Conservation (phyloP, 2,329 filamentous ascomycete genomes). For the Alternaria brassicicola region DNA sequence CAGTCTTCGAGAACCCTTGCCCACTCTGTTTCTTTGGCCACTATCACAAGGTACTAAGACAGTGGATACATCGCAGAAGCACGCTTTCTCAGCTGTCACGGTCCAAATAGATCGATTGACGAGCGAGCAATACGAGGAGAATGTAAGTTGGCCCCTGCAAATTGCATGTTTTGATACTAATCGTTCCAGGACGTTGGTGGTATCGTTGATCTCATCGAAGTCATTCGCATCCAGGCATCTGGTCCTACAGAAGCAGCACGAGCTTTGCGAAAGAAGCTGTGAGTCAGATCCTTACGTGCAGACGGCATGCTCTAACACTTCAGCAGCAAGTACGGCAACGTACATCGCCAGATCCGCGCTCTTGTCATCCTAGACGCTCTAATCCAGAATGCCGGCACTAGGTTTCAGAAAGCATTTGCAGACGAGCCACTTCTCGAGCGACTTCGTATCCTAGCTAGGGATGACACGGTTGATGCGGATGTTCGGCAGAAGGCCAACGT, state of each 20-base stretch:
- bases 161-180: not conserved
- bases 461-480: conserved; percentile 79
- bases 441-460: conserved; percentile 83
- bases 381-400: conserved; percentile 89
- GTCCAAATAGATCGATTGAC: conserved; percentile 91
- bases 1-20: conserved; percentile 38
- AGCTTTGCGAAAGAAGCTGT: conserved; percentile 94
- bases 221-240: conserved; percentile 84
- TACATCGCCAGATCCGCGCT: conserved; percentile 89
- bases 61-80: conserved; percentile 50
- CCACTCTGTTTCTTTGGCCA: conserved; percentile 35
- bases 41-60: conserved; percentile 34
- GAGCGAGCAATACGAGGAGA: conserved; percentile 85
- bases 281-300: conserved; percentile 36
- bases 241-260: conserved; percentile 89
- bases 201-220: conserved; percentile 92
- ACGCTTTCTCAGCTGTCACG: conserved; percentile 91
- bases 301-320: conserved; percentile 19
- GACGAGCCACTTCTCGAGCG: conserved; percentile 93
- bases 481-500: conserved; percentile 89
- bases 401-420: conserved; percentile 84
- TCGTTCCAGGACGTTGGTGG: conserved; percentile 69
- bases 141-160: conserved; percentile 49
- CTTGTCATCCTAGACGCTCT: conserved; percentile 89
- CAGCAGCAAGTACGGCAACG: conserved; percentile 83